Percentiles rank a stretch among this genome's conserved stretches.
Evolutionary conservation across 192 early-diverging fungal species (phyloP).

Genomic region (Paraglomus brasilianum): DNA sequence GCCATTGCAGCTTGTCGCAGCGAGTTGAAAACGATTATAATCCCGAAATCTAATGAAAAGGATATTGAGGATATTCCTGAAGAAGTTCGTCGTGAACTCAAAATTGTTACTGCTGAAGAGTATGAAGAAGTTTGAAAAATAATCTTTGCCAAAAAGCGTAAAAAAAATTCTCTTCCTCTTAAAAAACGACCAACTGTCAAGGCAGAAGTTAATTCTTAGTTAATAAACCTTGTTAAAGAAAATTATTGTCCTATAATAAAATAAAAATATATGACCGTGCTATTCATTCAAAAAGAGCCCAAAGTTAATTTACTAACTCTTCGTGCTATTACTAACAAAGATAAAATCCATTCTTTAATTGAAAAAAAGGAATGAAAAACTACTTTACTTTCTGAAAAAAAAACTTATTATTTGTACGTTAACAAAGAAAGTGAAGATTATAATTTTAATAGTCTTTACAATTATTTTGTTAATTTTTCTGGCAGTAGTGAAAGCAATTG

Average conservation of each 20-base stretch:
- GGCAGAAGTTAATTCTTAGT: constrained; percentile 11
- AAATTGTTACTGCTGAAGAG: constrained; percentile 14
- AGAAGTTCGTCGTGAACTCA: constrained; percentile 7
- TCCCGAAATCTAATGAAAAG: constrained; percentile 10
- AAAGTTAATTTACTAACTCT: too few species aligned
- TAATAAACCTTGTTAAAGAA: constrained; percentile 4
- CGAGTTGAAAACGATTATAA: constrained; percentile 12
- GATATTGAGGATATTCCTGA: constrained; percentile 5
- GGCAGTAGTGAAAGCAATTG: neutral
- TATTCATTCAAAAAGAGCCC: too few species aligned
- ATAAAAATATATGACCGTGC: too few species aligned
- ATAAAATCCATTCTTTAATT: neutral
- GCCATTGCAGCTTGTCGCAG: constrained; percentile 8
- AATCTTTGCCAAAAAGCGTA: neutral
- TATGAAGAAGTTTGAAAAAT: constrained; percentile 18
- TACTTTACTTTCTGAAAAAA: constrained; percentile 10
- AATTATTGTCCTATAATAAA: too few species aligned
- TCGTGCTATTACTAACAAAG: constrained; percentile 1
- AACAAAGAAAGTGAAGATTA: constrained; percentile 5
- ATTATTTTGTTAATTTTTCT: constrained; percentile 8
- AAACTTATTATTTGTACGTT: neutral
- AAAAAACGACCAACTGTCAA: constrained; percentile 19
- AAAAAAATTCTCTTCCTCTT: neutral
- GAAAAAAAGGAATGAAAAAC: constrained; percentile 18
- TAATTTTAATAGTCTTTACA: neutral